Conservation (phyloP, 345 rosid genomes). For the Salix dunnii region DNA sequence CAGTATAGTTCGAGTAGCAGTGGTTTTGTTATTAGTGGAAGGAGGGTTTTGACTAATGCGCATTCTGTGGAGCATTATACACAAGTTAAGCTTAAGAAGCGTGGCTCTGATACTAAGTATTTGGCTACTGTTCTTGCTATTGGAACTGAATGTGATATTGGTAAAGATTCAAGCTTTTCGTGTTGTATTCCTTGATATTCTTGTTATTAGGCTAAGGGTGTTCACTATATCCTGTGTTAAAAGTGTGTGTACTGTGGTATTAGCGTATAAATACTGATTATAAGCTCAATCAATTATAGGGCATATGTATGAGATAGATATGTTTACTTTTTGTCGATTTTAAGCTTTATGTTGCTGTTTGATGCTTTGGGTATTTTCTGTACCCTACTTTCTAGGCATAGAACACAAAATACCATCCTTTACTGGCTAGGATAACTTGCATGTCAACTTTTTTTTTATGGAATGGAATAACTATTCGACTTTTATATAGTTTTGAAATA, state of each 20-base stretch:
- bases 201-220: neutral
- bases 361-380: neutral
- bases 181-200: neutral
- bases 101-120: conserved; percentile 92
- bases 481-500: neutral
- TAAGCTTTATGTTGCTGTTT: neutral
- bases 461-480: neutral
- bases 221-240: neutral
- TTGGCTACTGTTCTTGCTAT: conserved; percentile 86
- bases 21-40: conserved; percentile 71
- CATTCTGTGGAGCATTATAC: conserved; percentile 95
- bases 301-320: neutral
- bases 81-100: conserved; percentile 90
- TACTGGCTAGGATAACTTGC: neutral
- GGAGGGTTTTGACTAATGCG: conserved; percentile 86
- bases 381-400: neutral
- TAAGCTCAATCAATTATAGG: too few relatives aligned
- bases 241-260: neutral
- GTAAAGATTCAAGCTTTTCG: conserved; percentile 27
- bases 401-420: neutral
- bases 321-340: neutral
- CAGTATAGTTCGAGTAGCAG: conserved; percentile 92
- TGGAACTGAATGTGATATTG: conserved; percentile 94
- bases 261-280: too few relatives aligned
- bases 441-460: neutral